Evolutionary conservation across 148 eudicot species (phyloP).

Genomic region (Amaranthus cruentus): DNA sequence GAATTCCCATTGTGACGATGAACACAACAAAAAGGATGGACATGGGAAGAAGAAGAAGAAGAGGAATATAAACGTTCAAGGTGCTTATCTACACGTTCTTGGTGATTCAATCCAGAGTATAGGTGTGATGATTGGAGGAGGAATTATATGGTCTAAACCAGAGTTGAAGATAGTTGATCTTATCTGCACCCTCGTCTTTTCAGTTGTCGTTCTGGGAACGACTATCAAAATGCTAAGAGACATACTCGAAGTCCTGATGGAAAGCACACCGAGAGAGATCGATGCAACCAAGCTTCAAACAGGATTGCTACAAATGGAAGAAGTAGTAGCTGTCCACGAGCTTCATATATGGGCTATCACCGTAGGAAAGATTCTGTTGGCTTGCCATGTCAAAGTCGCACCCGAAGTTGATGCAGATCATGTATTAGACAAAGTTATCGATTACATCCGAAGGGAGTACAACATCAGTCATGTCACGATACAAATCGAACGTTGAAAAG

Average conservation of each 20-base stretch:
- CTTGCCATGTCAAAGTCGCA: conserved; percentile 80
- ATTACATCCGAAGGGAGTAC: conserved; percentile 67
- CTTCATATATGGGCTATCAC: conserved; percentile 97
- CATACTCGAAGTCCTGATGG: conserved; percentile 88
- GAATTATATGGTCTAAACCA: conserved; percentile 81
- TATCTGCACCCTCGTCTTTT: conserved; percentile 84
- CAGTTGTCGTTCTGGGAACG: conserved; percentile 66
- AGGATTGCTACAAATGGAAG: conserved; percentile 72
- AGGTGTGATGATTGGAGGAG: conserved; percentile 97
- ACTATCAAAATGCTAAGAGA: conserved; percentile 75
- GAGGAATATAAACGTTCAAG: conserved; percentile 72
- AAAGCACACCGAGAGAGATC: conserved; percentile 93
- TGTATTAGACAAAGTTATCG: conserved; percentile 80
- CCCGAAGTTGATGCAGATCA: conserved; percentile 81
- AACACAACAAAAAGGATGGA: conserved; percentile 12
- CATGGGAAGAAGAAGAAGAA: conserved; percentile 49
- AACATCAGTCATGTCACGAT: conserved; percentile 91
- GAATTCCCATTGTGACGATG: conserved; percentile 13
- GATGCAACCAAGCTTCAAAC: conserved; percentile 75
- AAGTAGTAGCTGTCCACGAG: conserved; percentile 84
- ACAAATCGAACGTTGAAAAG: conserved; percentile 63
- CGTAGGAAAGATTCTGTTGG: conserved; percentile 73
- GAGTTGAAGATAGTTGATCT: conserved; percentile 88
- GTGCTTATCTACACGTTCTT: conserved; percentile 90
- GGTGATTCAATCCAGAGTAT: conserved; percentile 94